Conservation (phyloP, 2,329 filamentous ascomycete genomes). For the Apiospora kogelbergensis region DNA sequence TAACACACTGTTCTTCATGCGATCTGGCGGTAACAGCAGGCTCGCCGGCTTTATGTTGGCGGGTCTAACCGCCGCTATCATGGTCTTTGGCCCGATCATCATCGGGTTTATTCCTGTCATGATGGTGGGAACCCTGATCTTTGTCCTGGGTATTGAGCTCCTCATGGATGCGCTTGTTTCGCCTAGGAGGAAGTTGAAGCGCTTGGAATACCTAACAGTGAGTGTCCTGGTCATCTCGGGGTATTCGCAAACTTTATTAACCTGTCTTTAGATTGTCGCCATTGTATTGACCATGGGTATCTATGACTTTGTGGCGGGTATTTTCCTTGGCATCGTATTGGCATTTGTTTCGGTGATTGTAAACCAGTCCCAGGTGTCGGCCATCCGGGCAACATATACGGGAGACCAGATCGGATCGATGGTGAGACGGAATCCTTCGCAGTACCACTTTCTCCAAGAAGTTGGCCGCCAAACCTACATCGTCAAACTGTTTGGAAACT, state of each 20-base stretch:
- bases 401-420: constrained; percentile 89
- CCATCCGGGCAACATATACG: constrained; percentile 86
- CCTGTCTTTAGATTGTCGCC: constrained; percentile 60
- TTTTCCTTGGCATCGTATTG: constrained; percentile 85
- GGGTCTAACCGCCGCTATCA: constrained; percentile 73
- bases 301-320: constrained; percentile 94
- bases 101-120: constrained; percentile 96
- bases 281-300: constrained; percentile 96
- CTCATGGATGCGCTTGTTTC: constrained; percentile 85
- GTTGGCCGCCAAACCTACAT: constrained; percentile 88
- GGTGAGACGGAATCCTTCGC: constrained; percentile 84
- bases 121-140: constrained; percentile 95
- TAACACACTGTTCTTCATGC: constrained; percentile 95
- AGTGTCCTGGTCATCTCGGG: constrained; percentile 22
- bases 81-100: constrained; percentile 81
- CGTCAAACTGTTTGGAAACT: constrained; percentile 86
- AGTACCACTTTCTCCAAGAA: constrained; percentile 81
- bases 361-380: constrained; percentile 85
- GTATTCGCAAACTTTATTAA: constrained; percentile 20
- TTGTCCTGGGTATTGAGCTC: constrained; percentile 89
- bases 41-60: constrained; percentile 86
- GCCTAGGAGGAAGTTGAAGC: constrained; percentile 84
- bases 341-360: constrained; percentile 90
- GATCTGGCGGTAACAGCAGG: constrained; percentile 84
- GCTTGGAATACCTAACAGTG: constrained; percentile 85